Percentiles rank a stretch among this genome's conserved stretches.
Conservation (phyloP, 192 early-diverging fungal species). For the Thamnidium elegans region DNA sequence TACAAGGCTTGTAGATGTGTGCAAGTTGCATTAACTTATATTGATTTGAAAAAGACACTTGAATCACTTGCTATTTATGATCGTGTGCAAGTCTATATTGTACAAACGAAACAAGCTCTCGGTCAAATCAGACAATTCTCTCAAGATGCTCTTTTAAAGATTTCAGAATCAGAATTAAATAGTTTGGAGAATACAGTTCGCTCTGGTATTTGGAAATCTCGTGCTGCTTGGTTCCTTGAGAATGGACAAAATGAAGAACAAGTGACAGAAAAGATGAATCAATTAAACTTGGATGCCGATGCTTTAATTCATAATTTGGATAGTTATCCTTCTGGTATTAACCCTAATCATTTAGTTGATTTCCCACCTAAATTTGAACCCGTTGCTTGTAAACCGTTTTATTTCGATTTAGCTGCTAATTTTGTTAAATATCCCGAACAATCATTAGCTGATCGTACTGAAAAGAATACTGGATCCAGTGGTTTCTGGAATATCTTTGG, state of each 20-base stretch:
- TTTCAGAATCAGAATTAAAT: slow-evolving; percentile 39
- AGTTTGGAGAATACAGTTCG: slow-evolving; percentile 45
- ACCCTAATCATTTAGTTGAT: slow-evolving; percentile 48
- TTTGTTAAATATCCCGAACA: slow-evolving; percentile 56
- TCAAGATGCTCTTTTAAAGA: slow-evolving; percentile 41
- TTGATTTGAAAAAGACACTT: slow-evolving; percentile 35
- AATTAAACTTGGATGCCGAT: slow-evolving; percentile 40
- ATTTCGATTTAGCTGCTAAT: slow-evolving; percentile 77
- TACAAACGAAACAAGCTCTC: slow-evolving; percentile 47
- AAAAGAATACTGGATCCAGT: slow-evolving; percentile 4
- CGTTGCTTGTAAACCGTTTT: slow-evolving; percentile 70
- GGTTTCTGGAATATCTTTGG: slow-evolving; percentile 26
- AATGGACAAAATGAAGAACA: slow-evolving; percentile 27
- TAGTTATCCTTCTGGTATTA: slow-evolving; percentile 48
- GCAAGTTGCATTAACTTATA: slow-evolving; percentile 53
- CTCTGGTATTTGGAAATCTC: slow-evolving; percentile 52
- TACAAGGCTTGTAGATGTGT: slow-evolving; percentile 53
- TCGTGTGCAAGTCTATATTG: slow-evolving; percentile 49
- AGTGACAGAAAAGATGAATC: slow-evolving; percentile 34
- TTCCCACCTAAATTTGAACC: slow-evolving; percentile 64
- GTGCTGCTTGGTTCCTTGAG: slow-evolving; percentile 50
- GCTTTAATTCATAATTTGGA: slow-evolving; percentile 54
- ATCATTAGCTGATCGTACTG: slow-evolving; percentile 15
- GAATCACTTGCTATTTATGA: slow-evolving; percentile 62
- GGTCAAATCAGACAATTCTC: slow-evolving; percentile 29